A percentile compares a stretch with the other conserved stretches of the same genome.
These are phyloP conservation scores for Chaetomium sp. DNA, from an alignment of 2,329 filamentous ascomycete species.

Conservation along the genomic window DNA sequence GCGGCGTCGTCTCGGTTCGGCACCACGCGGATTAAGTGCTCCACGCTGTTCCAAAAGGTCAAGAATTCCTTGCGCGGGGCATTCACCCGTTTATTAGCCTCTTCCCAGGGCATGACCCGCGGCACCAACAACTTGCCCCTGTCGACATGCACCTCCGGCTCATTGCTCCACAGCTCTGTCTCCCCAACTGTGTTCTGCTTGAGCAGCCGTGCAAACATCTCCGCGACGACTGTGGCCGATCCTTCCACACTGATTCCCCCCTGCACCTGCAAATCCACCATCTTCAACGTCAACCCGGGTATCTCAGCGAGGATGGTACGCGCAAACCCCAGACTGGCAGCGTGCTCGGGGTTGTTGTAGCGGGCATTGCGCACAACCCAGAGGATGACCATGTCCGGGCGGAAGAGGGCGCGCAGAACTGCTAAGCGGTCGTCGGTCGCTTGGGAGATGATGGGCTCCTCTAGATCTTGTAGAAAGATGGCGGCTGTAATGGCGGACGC, in stretches of 20 bases:
- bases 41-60: conserved; percentile 29
- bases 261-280: conserved; percentile 26
- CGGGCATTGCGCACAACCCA: conserved; percentile 28
- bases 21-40: background rate
- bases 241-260: conserved; percentile 10
- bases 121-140: conserved; percentile 31
- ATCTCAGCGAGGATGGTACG: conserved; percentile 29
- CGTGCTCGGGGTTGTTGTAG: conserved; percentile 22
- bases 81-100: conserved; percentile 35
- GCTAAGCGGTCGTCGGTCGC: conserved; percentile 31
- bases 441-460: conserved; percentile 29
- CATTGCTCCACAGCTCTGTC: conserved; percentile 27
- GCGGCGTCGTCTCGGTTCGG: too few species aligned
- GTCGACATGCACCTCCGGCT: conserved; percentile 35
- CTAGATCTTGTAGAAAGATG: conserved; percentile 34
- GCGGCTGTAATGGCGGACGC: conserved; percentile 12
- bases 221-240: conserved; percentile 9
- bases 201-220: conserved; percentile 23
- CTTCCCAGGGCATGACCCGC: conserved; percentile 34
- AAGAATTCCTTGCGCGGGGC: conserved; percentile 32
- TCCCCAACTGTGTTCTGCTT: background rate
- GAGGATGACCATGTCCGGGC: conserved; percentile 27
- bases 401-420: conserved; percentile 22
- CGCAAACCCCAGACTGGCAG: conserved; percentile 29
- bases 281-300: conserved; percentile 27